Base-by-base conservation (phyloP, 805 yeast species). In the Candida parachauliodes region DNA sequence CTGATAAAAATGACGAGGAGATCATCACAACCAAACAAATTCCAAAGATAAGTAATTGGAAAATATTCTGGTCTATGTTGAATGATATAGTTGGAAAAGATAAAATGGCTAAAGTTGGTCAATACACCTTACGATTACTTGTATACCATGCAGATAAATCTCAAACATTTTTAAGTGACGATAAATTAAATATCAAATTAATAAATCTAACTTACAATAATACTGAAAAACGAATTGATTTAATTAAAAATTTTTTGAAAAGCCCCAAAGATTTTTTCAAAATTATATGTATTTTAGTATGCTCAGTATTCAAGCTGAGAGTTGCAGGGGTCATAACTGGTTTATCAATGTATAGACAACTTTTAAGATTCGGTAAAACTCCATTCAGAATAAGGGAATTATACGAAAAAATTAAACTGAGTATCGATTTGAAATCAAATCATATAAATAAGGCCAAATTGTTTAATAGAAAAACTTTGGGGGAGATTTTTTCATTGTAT, bases 51-150 rank as follows among this genome's bases (percentile, higher is more conserved):
- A 38, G 23, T 9, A 23, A 36, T 9, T 56, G 69, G 50, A 79
- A 74, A 32, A 62, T 81, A 5, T 59, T 79, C 36, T 70, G 79
- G 59, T 64, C 67, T 23, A 57, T 81, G 54, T 53, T 81, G 36
- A 74, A 74, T 36, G 70, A 72, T 32, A 53, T 83, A 19, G 70
- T 76, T 2, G 91, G 91, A 34, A 83, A 83, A 53, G 93, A 83
- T 50, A 81, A 81, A 51, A 42, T 81, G 43, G 83, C 85, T 17
- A 83, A 83, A 47, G 63, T 79, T 8, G 62, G 77, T 18, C 82
- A 79, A 49, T 81, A 81, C 51, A 54, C 73, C 0, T 53, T 83
- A 28, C 73, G 83, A 40, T 52, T 83, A 14, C 50, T 81, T 27
- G 60, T 72, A 16, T 54, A 65, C 34, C 74, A 77, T 47, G 62